Base-by-base conservation (phyloP, 2,329 filamentous ascomycete species). In the Botrytis elliptica region DNA sequence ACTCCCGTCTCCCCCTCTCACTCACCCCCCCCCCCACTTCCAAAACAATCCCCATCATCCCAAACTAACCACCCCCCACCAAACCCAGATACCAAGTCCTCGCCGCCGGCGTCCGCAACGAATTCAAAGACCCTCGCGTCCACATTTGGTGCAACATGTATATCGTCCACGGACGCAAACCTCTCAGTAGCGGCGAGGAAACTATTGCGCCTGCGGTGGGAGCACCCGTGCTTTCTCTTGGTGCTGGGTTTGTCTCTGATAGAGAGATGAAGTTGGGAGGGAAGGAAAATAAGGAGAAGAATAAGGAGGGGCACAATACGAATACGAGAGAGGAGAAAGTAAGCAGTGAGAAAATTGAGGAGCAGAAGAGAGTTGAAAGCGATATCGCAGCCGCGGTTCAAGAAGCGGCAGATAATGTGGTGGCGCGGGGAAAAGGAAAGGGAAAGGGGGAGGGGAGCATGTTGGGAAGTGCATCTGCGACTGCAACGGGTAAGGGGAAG, bases 61-160 rank as follows among this genome's bases (percentile, higher is more conserved):
- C 52, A 57, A 57, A 7, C n/a, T 55, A 55, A 55, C 49, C 25
- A 55, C 25, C 25, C 25, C 5, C 4, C 0, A 12, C 3, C 14
- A 55, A 67, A 9, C 20, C 12, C 65, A 69, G 66, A 70, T 70
- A 70, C 57, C 68, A 70, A 46, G 57, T 70, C 40, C 68, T 70
- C 29, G 52, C 68, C 55, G 68, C 68, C 12, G 68, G 52, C 55
- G 68, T 70, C 14, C 68, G 68, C 12, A 60, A 70, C 29, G 68
- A 70, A 70, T 63, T 70, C 22, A 60, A 63, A 36, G 68, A 70
- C 20, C 33, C 38, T 22, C 33, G 57, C 18, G 57, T 70, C 4
- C 68, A 70, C 7, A 70, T 63, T 38, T 70, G 68, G 68, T 70
- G 68, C 18, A 70, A 70, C 6, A 36, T 70, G 55, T 70, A 60